Conservation (phyloP, 208 protist species). For the Leishmania arabica region DNA sequence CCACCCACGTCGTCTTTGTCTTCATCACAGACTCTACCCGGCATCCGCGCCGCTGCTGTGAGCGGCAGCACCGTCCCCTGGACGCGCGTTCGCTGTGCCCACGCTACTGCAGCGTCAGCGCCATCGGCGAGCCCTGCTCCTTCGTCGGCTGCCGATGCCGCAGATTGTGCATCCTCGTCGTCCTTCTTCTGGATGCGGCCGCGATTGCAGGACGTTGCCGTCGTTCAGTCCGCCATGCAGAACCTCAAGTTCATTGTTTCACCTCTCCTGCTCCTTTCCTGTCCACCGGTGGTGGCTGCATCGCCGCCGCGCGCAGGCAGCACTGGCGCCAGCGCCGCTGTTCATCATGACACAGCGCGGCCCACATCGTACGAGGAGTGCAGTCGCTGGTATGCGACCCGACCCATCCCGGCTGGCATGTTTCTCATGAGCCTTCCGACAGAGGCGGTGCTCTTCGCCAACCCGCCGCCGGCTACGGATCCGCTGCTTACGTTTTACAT, state of each 20-base stretch:
- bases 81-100: constrained; percentile 13
- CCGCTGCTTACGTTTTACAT: constrained; percentile 69
- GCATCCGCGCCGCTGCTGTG: neutral
- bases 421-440: constrained; percentile 78
- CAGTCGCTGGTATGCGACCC: constrained; percentile 72
- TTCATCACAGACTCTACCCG: neutral
- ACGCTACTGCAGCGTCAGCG: neutral
- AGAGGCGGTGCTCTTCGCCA: constrained; percentile 68
- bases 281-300: constrained; percentile 10
- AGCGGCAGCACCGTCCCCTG: constrained; percentile 13
- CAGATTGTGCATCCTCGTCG: neutral
- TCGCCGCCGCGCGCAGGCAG: neutral
- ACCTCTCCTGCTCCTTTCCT: constrained; percentile 64
- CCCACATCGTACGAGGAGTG: constrained; percentile 25
- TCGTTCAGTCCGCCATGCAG: constrained; percentile 44
- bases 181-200: constrained; percentile 36
- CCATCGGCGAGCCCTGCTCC: neutral
- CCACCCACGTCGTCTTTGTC: neutral
- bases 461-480: constrained; percentile 53
- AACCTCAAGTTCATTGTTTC: constrained; percentile 60
- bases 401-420: constrained; percentile 64
- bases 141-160: constrained; percentile 2
- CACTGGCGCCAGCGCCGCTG: neutral
- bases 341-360: constrained; percentile 1
- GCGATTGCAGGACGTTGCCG: constrained; percentile 45